Conservation (phyloP, 768 basidiomycete species). For the Amanita pseudoporphyria region DNA sequence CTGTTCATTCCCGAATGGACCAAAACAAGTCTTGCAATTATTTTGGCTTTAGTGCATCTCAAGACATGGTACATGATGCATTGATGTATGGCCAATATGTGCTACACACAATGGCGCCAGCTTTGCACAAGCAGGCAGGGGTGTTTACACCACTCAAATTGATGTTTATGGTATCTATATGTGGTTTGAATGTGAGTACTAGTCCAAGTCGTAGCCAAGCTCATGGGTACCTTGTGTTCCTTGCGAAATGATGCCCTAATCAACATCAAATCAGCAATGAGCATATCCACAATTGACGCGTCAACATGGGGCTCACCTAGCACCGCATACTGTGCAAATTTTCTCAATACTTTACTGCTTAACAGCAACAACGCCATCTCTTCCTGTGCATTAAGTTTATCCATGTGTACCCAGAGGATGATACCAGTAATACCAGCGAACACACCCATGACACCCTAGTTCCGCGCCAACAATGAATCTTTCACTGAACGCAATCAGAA, state of each 20-base stretch:
- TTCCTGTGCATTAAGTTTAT: conserved; percentile 52
- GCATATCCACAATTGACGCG: conserved; percentile 26
- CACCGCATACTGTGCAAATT: conserved; percentile 55
- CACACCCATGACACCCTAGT: conserved; percentile 52
- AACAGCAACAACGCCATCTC: conserved; percentile 58
- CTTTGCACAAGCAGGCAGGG: conserved; percentile 64
- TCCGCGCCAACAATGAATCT: conserved; percentile 76
- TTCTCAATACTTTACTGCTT: conserved; percentile 46
- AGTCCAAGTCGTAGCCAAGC: too few species aligned
- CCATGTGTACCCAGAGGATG: conserved; percentile 45
- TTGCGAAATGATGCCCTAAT: conserved; percentile 35
- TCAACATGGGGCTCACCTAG: conserved; percentile 50
- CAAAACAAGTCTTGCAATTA: too few species aligned
- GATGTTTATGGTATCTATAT: conserved; percentile 34
- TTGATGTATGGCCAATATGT: conserved; percentile 65
- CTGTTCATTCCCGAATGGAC: too few species aligned
- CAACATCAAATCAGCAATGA: conserved; percentile 24
- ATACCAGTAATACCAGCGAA: conserved; percentile 43
- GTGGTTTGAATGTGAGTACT: conserved; percentile 33
- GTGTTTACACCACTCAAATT: conserved; percentile 69
- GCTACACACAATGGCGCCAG: conserved; percentile 61
- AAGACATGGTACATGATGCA: conserved; percentile 26
- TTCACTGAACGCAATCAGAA: conserved; percentile 62
- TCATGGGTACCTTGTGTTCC: background rate
- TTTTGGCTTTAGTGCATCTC: too few species aligned